Evolutionary conservation across 495 filamentous ascomycete genomes (phyloP).

Genomic region (Aspergillus saccharolyticus): DNA sequence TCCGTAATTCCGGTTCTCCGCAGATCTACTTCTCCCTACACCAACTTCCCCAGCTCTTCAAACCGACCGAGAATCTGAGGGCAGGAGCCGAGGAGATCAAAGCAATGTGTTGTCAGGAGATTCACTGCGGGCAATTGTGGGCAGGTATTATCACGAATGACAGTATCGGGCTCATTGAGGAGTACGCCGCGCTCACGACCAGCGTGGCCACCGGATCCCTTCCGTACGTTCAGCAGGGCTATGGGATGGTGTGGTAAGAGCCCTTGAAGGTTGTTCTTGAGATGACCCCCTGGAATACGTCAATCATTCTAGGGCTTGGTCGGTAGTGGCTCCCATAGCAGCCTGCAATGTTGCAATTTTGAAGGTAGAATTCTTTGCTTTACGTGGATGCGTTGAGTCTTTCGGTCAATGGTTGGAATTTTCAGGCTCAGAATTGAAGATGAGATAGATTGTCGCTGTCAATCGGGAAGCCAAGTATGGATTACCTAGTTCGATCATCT

Average conservation of each 20-base stretch:
- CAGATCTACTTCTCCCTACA: not conserved
- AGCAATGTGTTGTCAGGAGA: conserved; percentile 2
- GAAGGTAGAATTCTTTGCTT: conserved; percentile 35
- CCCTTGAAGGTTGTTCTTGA: conserved; percentile 70
- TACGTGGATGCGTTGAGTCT: too few species aligned
- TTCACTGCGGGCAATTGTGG: conserved; percentile 6
- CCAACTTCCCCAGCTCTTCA: not conserved
- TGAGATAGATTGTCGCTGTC: conserved; percentile 20
- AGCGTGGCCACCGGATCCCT: conserved; percentile 5
- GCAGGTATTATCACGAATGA: conserved; percentile 6
- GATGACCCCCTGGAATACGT: conserved; percentile 69
- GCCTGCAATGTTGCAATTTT: conserved; percentile 65
- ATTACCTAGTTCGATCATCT: conserved; percentile 27
- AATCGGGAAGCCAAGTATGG: conserved; percentile 29
- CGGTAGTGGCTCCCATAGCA: conserved; percentile 65
- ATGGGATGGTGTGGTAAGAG: conserved; percentile 50
- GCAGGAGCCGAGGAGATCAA: conserved; percentile 4
- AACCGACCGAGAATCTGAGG: conserved; percentile 33
- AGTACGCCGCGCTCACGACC: conserved; percentile 13
- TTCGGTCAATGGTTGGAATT: conserved; percentile 59
- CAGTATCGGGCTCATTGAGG: conserved; percentile 10
- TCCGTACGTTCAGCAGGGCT: conserved; percentile 5
- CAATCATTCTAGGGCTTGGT: conserved; percentile 53
- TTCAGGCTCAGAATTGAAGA: conserved; percentile 21
- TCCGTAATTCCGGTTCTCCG: not conserved